Evolutionary conservation across 352 stramenopile species (phyloP).

Genomic region (Phytophthora sp.): DNA sequence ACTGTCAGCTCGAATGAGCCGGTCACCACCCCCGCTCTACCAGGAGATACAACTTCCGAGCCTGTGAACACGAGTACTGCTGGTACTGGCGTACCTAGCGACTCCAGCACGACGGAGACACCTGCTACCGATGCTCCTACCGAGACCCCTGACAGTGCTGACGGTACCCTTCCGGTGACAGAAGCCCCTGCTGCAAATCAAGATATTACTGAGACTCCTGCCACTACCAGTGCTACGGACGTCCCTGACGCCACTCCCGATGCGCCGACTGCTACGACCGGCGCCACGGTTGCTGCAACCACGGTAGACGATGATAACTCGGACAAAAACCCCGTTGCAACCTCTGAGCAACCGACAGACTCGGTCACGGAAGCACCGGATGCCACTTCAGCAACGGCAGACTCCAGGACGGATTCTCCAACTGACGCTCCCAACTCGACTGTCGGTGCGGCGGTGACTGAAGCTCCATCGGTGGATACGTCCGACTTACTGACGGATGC

Average conservation of each 20-base stretch:
- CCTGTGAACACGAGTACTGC: neutral
- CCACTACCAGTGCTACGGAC: neutral
- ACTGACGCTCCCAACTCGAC: neutral
- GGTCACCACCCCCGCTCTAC: no score
- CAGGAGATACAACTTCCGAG: neutral
- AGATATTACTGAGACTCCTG: neutral
- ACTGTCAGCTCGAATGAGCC: no score
- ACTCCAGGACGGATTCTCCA: neutral
- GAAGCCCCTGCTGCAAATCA: no score
- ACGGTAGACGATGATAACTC: neutral
- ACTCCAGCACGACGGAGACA: neutral
- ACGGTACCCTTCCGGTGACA: no score
- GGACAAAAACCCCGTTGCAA: no score
- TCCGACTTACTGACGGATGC: slow-evolving; percentile 12
- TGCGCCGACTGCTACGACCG: neutral
- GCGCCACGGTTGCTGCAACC: neutral
- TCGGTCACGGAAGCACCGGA: neutral
- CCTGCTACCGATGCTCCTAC: neutral
- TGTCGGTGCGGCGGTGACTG: neutral
- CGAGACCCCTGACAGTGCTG: neutral
- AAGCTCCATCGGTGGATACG: slow-evolving; percentile 6
- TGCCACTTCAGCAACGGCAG: neutral
- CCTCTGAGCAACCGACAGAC: no score
- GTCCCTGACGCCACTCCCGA: neutral
- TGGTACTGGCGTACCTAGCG: neutral